Base-by-base conservation (phyloP, 2,329 filamentous ascomycete species). In the Ophiostoma sp. region DNA sequence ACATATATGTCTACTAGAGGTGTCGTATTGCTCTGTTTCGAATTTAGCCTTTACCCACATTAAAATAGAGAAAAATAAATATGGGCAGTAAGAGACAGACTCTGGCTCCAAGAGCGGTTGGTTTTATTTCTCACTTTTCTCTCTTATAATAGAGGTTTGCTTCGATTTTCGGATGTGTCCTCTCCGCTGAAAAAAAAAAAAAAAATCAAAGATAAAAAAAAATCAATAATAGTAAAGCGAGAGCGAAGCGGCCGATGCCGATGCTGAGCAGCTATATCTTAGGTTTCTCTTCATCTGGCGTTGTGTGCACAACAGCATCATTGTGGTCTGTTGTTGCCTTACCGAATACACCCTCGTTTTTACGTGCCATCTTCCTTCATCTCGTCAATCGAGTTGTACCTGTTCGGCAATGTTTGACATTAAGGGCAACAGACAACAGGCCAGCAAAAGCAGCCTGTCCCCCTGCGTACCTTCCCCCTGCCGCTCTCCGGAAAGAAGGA, bases 331-430 rank as follows among this genome's bases (percentile, higher is more conserved):
- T 33, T 33, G 39, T 7, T 52, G 25, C 45, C 17, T 33, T 42
- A 63, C 59, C 59, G 31, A 39, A 39, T 19, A 63, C 31, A 63
- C 31, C 28, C 28, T 63, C 31, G 2, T 22, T 39, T 33, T 36
- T 25, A 22, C 36, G 64, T 33, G 42, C 28, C 64, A 17, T 3
- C 12, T n/a, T 15, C 19, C 59, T 63, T 63, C 59, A 52, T 69
- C 42, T 69, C 64, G 64, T n/a, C 42, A 50, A 25, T 69, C 25
- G 12, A 22, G 9, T 4, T 9, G 6, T 36, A 7, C 19, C 19
- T 31, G 11, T n/a, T 42, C 68, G 68, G 48, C 33, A 70, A 57
- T 50, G 68, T 70, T 70, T 70, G 68, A 25, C 4, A 39, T 70
- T n/a, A 19, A 70, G 59, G 31, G 17, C 59, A 63, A 63, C 31